Conservation (phyloP, 768 basidiomycete species). For the Tricholoma saponaceum region DNA sequence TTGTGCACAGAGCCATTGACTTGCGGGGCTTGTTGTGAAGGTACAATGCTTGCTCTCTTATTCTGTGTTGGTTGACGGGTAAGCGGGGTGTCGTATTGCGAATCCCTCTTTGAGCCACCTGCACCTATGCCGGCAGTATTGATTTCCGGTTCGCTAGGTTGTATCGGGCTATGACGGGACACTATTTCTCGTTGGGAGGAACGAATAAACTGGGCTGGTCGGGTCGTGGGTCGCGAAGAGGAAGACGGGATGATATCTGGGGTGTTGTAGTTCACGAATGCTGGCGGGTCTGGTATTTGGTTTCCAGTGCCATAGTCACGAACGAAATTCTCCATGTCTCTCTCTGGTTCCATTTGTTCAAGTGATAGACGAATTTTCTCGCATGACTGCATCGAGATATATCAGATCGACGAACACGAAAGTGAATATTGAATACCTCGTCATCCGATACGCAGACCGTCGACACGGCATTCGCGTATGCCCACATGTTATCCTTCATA, state of each 20-base stretch:
- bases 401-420: background rate
- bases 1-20: constrained; percentile 22
- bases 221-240: constrained; percentile 51
- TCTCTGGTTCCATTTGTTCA: constrained; percentile 84
- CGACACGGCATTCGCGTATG: constrained; percentile 94
- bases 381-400: constrained; percentile 60
- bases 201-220: constrained; percentile 51
- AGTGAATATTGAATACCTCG: constrained; percentile 53
- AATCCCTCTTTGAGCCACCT: constrained; percentile 38
- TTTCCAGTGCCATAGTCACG: constrained; percentile 85
- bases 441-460: constrained; percentile 95
- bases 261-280: constrained; percentile 78
- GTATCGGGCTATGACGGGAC: constrained; percentile 25
- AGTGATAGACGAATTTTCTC: constrained; percentile 83
- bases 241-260: constrained; percentile 62
- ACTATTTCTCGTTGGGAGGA: constrained; percentile 37
- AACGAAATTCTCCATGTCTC: constrained; percentile 88
- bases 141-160: constrained; percentile 39
- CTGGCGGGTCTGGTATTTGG: constrained; percentile 82
- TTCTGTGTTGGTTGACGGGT: constrained; percentile 31
- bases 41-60: constrained; percentile 10
- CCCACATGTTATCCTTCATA: constrained; percentile 94
- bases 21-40: constrained; percentile 21
- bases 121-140: constrained; percentile 75
- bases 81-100: constrained; percentile 25